Evolutionary conservation across 148 eudicot species (phyloP).

Genomic region (Polygonum maritimum): DNA sequence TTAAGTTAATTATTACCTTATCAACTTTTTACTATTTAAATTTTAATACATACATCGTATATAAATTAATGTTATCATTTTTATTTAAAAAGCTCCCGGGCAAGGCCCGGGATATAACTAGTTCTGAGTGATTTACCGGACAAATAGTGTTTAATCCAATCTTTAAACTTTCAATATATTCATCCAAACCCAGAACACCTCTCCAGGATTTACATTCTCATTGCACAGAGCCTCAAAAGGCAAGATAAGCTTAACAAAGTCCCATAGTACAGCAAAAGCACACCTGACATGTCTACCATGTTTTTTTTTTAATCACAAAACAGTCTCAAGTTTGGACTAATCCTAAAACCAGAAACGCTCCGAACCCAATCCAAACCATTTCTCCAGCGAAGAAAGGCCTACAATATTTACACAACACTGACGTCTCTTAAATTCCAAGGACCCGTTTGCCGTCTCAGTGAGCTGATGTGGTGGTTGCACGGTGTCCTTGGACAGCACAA

Average conservation of each 20-base stretch:
- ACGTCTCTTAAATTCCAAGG: not conserved
- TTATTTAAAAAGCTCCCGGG: no score
- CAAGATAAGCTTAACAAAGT: not conserved
- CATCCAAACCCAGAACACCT: not conserved
- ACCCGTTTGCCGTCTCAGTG: not conserved
- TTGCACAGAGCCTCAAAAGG: not conserved
- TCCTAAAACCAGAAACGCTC: not conserved
- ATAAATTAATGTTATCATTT: no score
- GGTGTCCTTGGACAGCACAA: slow-evolving; percentile 21
- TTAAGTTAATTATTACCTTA: no score
- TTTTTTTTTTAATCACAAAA: no score
- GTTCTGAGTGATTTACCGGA: not conserved
- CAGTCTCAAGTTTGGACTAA: not conserved
- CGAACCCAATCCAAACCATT: not conserved
- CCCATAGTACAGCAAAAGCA: not conserved
- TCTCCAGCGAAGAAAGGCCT: not conserved
- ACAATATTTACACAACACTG: not conserved
- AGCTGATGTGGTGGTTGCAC: not conserved
- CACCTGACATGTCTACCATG: no score
- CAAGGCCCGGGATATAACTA: no score
- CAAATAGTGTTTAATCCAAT: not conserved
- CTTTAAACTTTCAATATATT: not conserved
- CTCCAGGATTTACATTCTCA: not conserved
- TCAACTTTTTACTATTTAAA: no score
- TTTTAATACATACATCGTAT: no score